Conservation (phyloP, 1,139 yeast species). For the Candida buenavistaensis region DNA sequence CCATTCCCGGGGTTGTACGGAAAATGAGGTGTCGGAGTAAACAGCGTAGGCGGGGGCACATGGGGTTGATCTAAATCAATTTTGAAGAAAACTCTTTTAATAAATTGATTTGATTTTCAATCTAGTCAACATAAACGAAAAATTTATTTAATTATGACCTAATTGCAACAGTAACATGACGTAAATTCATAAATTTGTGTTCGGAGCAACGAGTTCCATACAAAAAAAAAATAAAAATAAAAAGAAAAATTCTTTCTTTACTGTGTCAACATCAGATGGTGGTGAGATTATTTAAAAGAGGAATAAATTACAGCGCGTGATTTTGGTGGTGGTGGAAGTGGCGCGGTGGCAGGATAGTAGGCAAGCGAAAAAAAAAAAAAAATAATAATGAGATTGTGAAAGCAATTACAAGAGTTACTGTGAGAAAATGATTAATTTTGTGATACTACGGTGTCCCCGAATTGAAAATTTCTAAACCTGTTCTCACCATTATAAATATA, state of each 20-base stretch:
- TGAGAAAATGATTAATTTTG: too few relatives aligned
- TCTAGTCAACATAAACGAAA: background rate
- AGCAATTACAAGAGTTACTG: too few relatives aligned
- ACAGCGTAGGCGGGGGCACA: background rate
- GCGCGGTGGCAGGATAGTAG: too few relatives aligned
- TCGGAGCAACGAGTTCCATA: constrained; percentile 2
- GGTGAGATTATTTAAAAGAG: too few relatives aligned
- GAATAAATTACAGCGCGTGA: too few relatives aligned
- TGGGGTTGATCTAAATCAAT: too few relatives aligned
- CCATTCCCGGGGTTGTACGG: background rate
- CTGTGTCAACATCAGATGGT: background rate
- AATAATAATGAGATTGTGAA: too few relatives aligned
- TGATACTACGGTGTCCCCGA: too few relatives aligned
- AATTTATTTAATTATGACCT: background rate
- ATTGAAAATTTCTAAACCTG: background rate
- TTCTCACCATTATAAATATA: constrained; percentile 1
- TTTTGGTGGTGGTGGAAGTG: too few relatives aligned
- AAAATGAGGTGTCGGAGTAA: too few relatives aligned
- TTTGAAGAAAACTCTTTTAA: too few relatives aligned
- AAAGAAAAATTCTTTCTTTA: background rate
- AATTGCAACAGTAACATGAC: background rate
- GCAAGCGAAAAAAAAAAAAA: too few relatives aligned
- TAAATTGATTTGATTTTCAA: background rate
- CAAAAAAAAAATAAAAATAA: background rate
- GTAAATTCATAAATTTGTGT: background rate